Percentiles rank a stretch among this genome's conserved stretches.
Conservation (phyloP, 257 asterid genomes). For the Dorcoceras hygrometricum region DNA sequence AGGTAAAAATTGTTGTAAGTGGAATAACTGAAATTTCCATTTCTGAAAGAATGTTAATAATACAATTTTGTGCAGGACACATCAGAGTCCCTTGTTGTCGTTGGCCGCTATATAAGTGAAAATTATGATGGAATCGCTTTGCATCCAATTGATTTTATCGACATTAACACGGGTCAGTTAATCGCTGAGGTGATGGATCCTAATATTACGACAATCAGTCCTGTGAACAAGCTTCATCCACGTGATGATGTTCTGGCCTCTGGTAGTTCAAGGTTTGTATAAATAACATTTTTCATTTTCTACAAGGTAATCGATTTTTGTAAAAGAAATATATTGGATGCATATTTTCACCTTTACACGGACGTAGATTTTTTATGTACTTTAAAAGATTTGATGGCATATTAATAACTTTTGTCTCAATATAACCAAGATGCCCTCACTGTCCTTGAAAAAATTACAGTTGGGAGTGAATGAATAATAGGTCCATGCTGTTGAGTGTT, state of each 20-base stretch:
- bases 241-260: constrained; percentile 88
- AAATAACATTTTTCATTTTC: neutral
- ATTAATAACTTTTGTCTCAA: too few species aligned
- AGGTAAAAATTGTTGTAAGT: constrained; percentile 41
- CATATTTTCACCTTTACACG: too few species aligned
- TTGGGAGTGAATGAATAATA: too few species aligned
- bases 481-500: too few species aligned
- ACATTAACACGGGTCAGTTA: constrained; percentile 78
- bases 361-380: too few species aligned
- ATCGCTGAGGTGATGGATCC: constrained; percentile 93
- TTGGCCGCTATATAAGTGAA: constrained; percentile 97
- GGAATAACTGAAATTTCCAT: neutral
- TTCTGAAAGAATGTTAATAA: constrained; percentile 1
- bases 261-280: constrained; percentile 87
- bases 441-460: too few species aligned
- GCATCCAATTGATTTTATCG: constrained; percentile 93
- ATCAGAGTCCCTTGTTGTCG: constrained; percentile 82
- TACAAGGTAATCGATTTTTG: neutral
- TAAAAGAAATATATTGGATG: neutral
- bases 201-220: constrained; percentile 81
- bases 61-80: constrained; percentile 52
- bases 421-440: too few species aligned
- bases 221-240: constrained; percentile 97
- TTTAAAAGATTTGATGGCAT: too few species aligned
- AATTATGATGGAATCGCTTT: constrained; percentile 81